Evolutionary conservation across 2,329 filamentous ascomycete species (phyloP).

Genomic region (Mollisia scopiformis): DNA sequence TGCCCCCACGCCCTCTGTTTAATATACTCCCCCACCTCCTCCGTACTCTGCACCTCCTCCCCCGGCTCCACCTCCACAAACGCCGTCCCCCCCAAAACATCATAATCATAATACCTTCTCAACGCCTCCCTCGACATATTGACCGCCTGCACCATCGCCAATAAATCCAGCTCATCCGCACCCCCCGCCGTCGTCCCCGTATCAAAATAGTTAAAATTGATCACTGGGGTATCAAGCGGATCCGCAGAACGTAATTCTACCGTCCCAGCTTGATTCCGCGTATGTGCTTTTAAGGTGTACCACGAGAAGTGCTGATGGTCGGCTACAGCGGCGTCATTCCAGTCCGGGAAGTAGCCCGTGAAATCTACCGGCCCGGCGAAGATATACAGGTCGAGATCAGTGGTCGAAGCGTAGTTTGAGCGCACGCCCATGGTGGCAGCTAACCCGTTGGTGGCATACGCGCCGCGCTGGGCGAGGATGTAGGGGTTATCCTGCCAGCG

Average conservation of each 20-base stretch:
- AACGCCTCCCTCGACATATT: slow-evolving; percentile 28
- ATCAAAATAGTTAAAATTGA: slow-evolving; percentile 64
- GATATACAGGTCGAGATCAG: slow-evolving; percentile 43
- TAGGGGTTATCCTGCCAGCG: slow-evolving; percentile 37
- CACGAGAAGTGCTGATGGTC: slow-evolving; percentile 43
- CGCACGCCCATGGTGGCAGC: slow-evolving; percentile 43
- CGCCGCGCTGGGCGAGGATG: too few species aligned
- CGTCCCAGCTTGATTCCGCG: slow-evolving; percentile 62
- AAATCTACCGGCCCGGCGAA: slow-evolving; percentile 36
- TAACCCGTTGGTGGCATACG: slow-evolving; percentile 51
- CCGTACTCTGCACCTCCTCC: slow-evolving; percentile 42
- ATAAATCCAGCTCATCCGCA: slow-evolving; percentile 19
- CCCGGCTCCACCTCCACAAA: slow-evolving; percentile 48
- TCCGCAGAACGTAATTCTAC: slow-evolving; percentile 64
- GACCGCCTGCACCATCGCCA: slow-evolving; percentile 22
- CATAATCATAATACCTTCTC: too few species aligned
- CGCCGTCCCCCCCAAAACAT: too few species aligned
- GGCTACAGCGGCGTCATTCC: slow-evolving; percentile 35
- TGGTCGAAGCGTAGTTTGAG: slow-evolving; percentile 38
- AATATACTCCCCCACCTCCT: slow-evolving; percentile 49
- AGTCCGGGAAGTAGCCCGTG: slow-evolving; percentile 47
- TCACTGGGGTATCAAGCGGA: slow-evolving; percentile 64
- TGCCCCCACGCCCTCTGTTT: slow-evolving; percentile 57
- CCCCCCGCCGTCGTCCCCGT: too few species aligned
- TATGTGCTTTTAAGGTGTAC: slow-evolving; percentile 65